Evolutionary conservation across 2,329 filamentous ascomycete species (phyloP), one percentile per base, ranked within the genome.

Genomic region (Aspergillus intermedius): DNA sequence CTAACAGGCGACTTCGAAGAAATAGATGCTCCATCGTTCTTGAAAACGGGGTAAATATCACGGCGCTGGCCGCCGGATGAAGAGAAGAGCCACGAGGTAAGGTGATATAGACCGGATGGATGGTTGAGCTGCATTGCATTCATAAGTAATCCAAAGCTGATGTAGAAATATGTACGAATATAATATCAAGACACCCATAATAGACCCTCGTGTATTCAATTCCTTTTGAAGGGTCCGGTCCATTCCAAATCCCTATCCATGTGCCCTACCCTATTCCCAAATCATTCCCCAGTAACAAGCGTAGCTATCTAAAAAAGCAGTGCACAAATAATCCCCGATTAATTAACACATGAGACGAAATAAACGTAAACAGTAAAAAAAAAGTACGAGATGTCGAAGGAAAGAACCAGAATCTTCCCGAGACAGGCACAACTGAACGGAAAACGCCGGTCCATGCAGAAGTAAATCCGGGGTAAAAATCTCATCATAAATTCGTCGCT

Each of bases 371-470:
- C 21, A 28, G 30, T 34, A 44, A 43, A 46, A 44, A 43, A 46
- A 21, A 10, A 39, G 13, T 30, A 41, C 15, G 9, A 49, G 48
- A 39, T 23, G 46, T 10, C 25, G 25, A 30, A 45, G 48, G 25
- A 41, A 45, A 49, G 47, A 37, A 25, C 51, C 44, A 50, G 53
- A 49, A 35, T 52, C 19, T 23, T 12, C 7, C 44, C 12, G 28
- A n/a, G 17, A 22, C 17, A 10, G 22, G 30, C 32, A 47, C 19
- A 46, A 34, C 17, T 41, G 52, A 50, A 52, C 30, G 47, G 46
- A 49, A 51, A 60, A 60, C 59, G 58, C 58, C 59, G 48, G 51
- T 50, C 46, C 47, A 61, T 61, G 59, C 59, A 60, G 50, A 46
- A 32, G 40, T 35, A 19, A 48, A 46, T 42, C 46, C 53, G 44